Evolutionary conservation across 2,329 filamentous ascomycete species (phyloP), one percentile per base, ranked within the genome.

Genomic region (Fusarium denticulatum): DNA sequence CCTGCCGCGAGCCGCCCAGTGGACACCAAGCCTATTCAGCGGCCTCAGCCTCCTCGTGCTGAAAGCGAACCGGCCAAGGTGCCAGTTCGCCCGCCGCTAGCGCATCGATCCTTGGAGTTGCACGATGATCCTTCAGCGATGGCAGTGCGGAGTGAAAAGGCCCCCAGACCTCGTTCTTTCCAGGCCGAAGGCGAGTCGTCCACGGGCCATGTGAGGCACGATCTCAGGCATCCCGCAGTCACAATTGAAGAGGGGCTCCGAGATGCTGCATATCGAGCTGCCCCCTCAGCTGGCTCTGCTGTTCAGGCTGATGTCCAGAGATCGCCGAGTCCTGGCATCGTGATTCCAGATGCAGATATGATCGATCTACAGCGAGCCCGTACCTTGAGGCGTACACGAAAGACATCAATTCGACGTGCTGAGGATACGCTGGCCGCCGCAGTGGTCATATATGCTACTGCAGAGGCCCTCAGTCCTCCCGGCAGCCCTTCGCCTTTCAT

Each of bases 371-470:
- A 86, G 60, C 83, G 85, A 50, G 83, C 81, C 28, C 83, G 81
- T 60, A 86, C 83, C 52, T 75, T 88, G 24, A 83, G 82, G 61
- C 85, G 84, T 59, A 85, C 84, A 71, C 83, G 84, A 60, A 85
- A 82, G 65, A 80, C 84, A 65, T 82, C 83, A n/a, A 79, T 86
- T 39, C 83, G 82, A 42, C 80, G 85, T 22, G 85, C 85, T 22
- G 87, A 89, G 77, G 88, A 89, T 65, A 84, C 85, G 39, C 80
- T 89, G 37, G 88, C 88, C 39, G 85, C 87, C 39, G 88, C 86
- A 20, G 87, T 88, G 30, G 83, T 88, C 30, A 84, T 89, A 26
- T 88, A 87, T 69, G 87, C 88, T 43, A 83, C 87, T 14, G 86
- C 83, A 39, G 86, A 86, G 68, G 83, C 82, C 47, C 77, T 88